Conservation (phyloP, 1,284 basidiomycete species). For the Porogramme epimiltina region DNA sequence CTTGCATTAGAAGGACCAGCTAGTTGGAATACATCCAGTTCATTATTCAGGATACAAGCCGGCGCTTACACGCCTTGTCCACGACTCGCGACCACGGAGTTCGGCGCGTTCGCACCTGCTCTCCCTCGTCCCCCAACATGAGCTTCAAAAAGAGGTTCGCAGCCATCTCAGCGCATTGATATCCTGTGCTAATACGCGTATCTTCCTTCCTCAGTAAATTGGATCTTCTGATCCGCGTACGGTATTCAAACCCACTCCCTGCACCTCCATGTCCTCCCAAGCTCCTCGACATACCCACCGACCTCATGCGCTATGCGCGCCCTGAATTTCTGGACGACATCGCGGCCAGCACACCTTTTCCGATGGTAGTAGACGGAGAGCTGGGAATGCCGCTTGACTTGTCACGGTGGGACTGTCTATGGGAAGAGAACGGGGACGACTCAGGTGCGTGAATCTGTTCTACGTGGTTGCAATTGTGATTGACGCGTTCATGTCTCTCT, state of each 20-base stretch:
- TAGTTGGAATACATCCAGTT: too few species aligned
- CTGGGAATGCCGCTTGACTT: constrained; percentile 93
- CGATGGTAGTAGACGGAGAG: constrained; percentile 94
- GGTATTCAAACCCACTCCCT: constrained; percentile 91
- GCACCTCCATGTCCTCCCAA: constrained; percentile 95
- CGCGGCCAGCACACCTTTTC: constrained; percentile 78
- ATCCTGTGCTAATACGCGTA: too few species aligned
- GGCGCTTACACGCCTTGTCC: too few species aligned
- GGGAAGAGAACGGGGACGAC: constrained; percentile 78
- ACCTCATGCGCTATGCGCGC: constrained; percentile 81
- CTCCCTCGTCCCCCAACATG: constrained; percentile 6
- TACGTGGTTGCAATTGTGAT: not conserved
- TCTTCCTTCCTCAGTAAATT: constrained; percentile 56
- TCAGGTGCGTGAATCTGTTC: constrained; percentile 48
- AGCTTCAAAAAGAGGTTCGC: constrained; percentile 22
- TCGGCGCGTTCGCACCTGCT: too few species aligned
- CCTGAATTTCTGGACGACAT: constrained; percentile 83
- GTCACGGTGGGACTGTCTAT: constrained; percentile 78
- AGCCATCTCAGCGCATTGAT: too few species aligned
- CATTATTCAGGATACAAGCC: too few species aligned
- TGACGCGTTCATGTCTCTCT: not conserved
- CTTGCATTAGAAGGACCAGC: too few species aligned
- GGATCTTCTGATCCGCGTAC: constrained; percentile 88
- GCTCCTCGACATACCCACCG: constrained; percentile 84
- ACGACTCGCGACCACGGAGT: too few species aligned